A percentile compares a stretch with the other conserved stretches of the same genome.
Evolutionary conservation across 768 basidiomycete species (phyloP).

Genomic region (Tylopilus subfusipes): DNA sequence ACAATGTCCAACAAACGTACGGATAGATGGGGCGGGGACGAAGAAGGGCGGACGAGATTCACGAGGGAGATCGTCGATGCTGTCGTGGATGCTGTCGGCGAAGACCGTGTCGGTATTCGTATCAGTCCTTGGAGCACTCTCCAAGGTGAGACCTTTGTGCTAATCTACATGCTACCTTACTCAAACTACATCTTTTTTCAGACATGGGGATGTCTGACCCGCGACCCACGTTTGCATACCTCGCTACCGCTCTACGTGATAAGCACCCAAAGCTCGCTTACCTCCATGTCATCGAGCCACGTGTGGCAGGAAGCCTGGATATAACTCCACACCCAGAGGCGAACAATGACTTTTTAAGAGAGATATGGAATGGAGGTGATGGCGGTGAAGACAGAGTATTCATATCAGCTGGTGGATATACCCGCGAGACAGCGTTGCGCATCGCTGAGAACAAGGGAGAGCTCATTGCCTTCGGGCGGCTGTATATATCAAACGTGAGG

Average conservation of each 20-base stretch:
- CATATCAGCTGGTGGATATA: neutral
- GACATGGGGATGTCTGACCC: slow-evolving; percentile 42
- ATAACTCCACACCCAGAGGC: neutral
- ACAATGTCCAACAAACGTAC: neutral
- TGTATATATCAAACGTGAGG: slow-evolving; percentile 1
- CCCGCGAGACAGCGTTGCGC: neutral
- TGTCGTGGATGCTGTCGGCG: neutral
- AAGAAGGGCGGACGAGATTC: neutral
- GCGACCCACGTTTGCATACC: slow-evolving; percentile 37
- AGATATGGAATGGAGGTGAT: neutral
- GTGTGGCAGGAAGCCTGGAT: slow-evolving; percentile 3
- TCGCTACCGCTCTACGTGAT: slow-evolving; percentile 38
- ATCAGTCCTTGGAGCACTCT: neutral
- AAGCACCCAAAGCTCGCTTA: slow-evolving; percentile 41
- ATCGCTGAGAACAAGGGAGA: neutral
- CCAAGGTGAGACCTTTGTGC: neutral
- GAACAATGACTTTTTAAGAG: neutral
- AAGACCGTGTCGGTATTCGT: neutral
- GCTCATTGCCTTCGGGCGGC: neutral
- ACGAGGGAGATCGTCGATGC: neutral
- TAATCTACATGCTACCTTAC: neutral
- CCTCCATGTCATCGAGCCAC: slow-evolving; percentile 33
- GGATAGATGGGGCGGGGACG: neutral
- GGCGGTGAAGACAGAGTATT: neutral
- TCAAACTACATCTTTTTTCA: slow-evolving; percentile 12